Base-by-base conservation (phyloP, 108 stramenopile genomes). In the Nitzschia putrida region DNA sequence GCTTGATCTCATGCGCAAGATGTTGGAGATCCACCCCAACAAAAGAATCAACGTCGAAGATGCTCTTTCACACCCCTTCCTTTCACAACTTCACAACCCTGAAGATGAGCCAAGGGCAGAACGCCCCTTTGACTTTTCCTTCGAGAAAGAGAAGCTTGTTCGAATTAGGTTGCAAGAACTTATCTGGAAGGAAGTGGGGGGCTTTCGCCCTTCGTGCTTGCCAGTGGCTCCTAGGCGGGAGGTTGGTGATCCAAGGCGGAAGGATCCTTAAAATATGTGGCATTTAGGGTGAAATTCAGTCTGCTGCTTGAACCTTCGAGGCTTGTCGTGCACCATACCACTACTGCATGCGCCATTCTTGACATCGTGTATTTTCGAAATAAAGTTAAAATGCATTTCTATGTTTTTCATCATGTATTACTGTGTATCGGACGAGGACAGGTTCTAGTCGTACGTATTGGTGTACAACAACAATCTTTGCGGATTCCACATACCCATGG, bases 61-160 rank as follows among this genome's bases (percentile, higher is more conserved):
- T 61, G 93, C 98, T 29, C 83, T 99, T 55, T 73, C 79, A 34
- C 98, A 99, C 77, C 93, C 97, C 18, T 99, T 93, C 76, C 82
- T 99, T 72, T 68, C 92, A 40, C 83, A 86, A 39, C 80, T 96
- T 37, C 94, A 95, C 77, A 90, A 74, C 47, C 77, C 85, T 40
- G 86, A 88, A 20, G 95, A 96, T 58, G 97, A 96, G 76, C 92
- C 92, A 20, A 83, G 80, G 8, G 82, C 84, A 43, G 66, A 69
- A 11, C 34, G 47, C 6, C 53, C 71, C 7, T 93, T 95, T 68
- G 95, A 95, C 54, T 94, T 93, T 49, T 80, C 73, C 38, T 93
- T 94, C 63, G 96, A 97, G 72, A 82, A 91, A 40, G 89, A 92
- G 63, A 84, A 86, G 50, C 76, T 97, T 8, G 78, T 90, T 67